Base-by-base conservation (phyloP, 768 basidiomycete genomes). In the Russula foetens region DNA sequence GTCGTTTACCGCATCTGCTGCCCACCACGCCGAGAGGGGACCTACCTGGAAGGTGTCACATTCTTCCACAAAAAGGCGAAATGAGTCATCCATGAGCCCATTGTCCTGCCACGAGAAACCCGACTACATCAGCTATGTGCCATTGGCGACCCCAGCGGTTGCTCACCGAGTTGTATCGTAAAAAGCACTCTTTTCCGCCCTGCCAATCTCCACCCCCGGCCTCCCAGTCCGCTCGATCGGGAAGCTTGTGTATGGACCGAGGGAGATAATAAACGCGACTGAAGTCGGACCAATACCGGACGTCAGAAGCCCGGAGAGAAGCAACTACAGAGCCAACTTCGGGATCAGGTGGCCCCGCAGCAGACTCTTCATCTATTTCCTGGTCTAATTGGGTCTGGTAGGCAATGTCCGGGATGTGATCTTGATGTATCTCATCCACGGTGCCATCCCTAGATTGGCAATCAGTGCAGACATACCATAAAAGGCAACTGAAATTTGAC, bases 211-310 rank as follows among this genome's bases (percentile, higher is more conserved):
- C 80, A 53, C 78, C 77, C 7, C 71, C 66, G 35, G 73, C 69
- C 63, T 84, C 84, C 79, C 82, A 81, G 26, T 81, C 81, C 7
- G 79, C 70, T 39, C 73, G 68, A 64, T 88, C 84, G 8, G 86
- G 84, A 24, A 91, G 63, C 53, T 75, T 76, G 67, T 90, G 86
- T 12, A 88, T 69, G 17, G 84, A 82, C 66, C 82, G 80, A 11
- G 86, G 86, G 62, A 81, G 75, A 67, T 84, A 86, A 69, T 79
- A 82, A 24, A 85, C 76, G 47, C 82, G 80, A 65, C 74, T 83
- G 68, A 81, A 86, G 71, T 88, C 85, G 15, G 86, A 85, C 85
- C 85, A 88, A 69, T 78, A 86, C 53, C 79, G 77, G 57, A 85
- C 69, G 31, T 75, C 68, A 9, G 73, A 63, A 21, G 54, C 33